phyloP scores from a whole-genome alignment of 192 early-diverging fungal species.

The Coemansia javaensis region DNA sequence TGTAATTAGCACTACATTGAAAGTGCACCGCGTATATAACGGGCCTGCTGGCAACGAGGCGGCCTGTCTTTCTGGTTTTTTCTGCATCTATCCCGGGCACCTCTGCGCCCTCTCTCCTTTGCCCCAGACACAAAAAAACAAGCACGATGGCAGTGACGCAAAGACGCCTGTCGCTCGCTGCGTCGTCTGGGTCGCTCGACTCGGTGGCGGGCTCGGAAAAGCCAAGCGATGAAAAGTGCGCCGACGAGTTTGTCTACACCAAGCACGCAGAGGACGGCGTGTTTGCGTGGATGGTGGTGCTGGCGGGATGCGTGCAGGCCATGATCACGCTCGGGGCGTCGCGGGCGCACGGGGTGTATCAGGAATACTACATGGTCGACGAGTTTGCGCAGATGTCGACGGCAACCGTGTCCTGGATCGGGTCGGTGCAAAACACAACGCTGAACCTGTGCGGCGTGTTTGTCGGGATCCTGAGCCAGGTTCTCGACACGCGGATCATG shows the following conservation, averaged over 20 bases:
- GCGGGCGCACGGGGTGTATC: slow-evolving; percentile 47
- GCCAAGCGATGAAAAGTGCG: not conserved
- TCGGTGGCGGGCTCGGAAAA: too few relatives aligned
- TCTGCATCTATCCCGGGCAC: too few relatives aligned
- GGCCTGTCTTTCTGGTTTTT: too few relatives aligned
- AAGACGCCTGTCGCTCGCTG: not conserved
- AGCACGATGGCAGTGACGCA: too few relatives aligned
- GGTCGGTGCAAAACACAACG: slow-evolving; percentile 40
- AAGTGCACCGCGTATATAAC: too few relatives aligned
- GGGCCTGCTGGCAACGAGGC: too few relatives aligned
- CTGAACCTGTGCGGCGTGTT: slow-evolving; percentile 41
- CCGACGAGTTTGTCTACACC: slow-evolving; percentile 3
- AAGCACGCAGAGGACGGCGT: slow-evolving; percentile 20
- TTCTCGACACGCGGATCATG: slow-evolving; percentile 22
- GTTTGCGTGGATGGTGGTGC: slow-evolving; percentile 35
- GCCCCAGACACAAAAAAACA: too few relatives aligned
- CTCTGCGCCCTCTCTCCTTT: too few relatives aligned
- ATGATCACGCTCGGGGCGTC: slow-evolving; percentile 45
- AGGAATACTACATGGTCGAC: slow-evolving; percentile 32
- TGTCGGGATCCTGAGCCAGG: slow-evolving; percentile 36
- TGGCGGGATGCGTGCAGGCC: slow-evolving; percentile 31
- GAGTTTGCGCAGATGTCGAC: slow-evolving; percentile 25
- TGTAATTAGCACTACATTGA: too few relatives aligned
- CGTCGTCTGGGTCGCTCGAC: not conserved
- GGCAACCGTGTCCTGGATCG: slow-evolving; percentile 42